Conservation (phyloP, 1,284 basidiomycete genomes). For the Pseudozyma tsukubaensis region DNA sequence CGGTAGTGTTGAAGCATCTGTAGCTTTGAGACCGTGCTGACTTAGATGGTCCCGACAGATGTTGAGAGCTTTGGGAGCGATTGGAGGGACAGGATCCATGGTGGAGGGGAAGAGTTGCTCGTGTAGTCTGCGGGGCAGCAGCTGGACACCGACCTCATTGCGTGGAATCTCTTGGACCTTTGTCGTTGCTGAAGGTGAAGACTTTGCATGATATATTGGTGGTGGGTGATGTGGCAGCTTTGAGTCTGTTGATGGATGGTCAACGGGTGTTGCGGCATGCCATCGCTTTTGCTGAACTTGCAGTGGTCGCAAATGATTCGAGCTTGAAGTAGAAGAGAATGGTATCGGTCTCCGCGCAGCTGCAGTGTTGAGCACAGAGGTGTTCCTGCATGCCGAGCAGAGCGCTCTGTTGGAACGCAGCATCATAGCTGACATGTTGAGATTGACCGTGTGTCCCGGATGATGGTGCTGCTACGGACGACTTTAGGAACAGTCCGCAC, state of each 20-base stretch:
- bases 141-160: constrained; percentile 90
- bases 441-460: background rate
- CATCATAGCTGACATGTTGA: background rate
- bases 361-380: background rate
- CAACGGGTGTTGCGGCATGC: constrained; percentile 33
- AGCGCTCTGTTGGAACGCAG: constrained; percentile 6
- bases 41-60: constrained; percentile 84
- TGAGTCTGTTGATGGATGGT: constrained; percentile 15
- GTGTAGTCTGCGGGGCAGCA: constrained; percentile 84
- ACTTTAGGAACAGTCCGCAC: background rate
- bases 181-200: background rate
- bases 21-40: constrained; percentile 82
- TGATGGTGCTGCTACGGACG: background rate
- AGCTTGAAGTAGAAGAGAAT: background rate
- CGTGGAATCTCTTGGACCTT: constrained; percentile 64
- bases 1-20: constrained; percentile 82
- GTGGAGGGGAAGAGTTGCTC: constrained; percentile 80
- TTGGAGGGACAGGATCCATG: constrained; percentile 76
- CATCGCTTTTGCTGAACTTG: constrained; percentile 30
- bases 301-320: background rate
- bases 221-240: constrained; percentile 10
- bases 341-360: background rate
- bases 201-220: constrained; percentile 1
- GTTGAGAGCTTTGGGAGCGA: constrained; percentile 76
- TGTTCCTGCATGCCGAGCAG: background rate